phyloP scores from a whole-genome alignment of 257 asterid genomes.

The Scutellaria galericulata region DNA sequence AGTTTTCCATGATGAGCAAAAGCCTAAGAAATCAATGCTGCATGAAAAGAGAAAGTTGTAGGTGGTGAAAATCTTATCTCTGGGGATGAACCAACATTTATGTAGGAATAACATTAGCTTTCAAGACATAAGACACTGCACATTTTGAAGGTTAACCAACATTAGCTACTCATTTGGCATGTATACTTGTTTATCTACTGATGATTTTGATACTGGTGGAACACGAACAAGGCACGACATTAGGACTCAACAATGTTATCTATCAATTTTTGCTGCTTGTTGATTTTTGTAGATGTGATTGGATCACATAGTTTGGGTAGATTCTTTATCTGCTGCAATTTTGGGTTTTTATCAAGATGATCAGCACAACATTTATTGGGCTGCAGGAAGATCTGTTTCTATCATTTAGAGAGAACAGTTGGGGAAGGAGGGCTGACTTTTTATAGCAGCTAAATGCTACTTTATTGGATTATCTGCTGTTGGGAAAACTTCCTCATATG shows the following conservation, averaged over 20 bases:
- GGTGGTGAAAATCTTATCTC: too few relatives aligned
- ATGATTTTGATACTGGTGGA: conserved; percentile 7
- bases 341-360: neutral
- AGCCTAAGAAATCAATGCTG: neutral
- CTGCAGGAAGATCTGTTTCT: neutral
- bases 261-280: neutral
- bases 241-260: neutral
- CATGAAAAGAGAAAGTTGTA: too few relatives aligned
- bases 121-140: neutral
- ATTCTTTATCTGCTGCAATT: conserved; percentile 12
- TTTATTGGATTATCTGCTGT: neutral
- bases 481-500: neutral
- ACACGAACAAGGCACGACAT: neutral
- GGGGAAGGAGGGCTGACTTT: conserved; percentile 7
- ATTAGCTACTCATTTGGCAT: neutral
- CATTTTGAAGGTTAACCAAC: neutral
- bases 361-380: neutral
- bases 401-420: neutral
- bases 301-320: conserved; percentile 13
- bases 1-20: neutral
- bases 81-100: too few relatives aligned
- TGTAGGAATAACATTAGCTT: neutral
- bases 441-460: neutral
- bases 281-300: conserved; percentile 19
- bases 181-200: neutral